These are phyloP conservation scores for Buxus sempervirens DNA, from an alignment of 164 flowering plant species.

Conservation along the genomic window DNA sequence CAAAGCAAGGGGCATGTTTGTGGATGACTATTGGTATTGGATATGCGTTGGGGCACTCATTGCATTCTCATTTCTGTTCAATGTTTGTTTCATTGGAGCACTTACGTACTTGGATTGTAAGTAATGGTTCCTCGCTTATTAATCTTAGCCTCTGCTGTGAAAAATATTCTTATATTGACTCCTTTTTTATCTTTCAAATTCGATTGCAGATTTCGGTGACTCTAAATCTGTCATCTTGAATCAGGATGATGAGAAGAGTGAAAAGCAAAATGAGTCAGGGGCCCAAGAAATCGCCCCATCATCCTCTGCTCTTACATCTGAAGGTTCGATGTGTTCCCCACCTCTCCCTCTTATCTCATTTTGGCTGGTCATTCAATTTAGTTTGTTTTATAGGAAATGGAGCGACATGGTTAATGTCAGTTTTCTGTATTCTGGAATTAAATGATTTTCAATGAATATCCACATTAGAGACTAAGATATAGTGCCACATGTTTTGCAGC, in stretches of 20 bases:
- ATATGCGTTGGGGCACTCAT: slow-evolving; percentile 48
- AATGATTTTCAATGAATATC: no score
- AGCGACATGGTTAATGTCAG: not conserved
- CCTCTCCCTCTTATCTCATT: no score
- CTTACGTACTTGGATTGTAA: slow-evolving; percentile 49
- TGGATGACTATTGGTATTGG: slow-evolving; percentile 51
- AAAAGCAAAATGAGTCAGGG: slow-evolving; percentile 6
- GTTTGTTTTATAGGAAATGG: no score
- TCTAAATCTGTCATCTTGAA: slow-evolving; percentile 25
- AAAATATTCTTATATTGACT: not conserved
- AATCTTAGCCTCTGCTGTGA: not conserved
- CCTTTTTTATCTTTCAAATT: not conserved
- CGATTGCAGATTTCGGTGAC: slow-evolving; percentile 34
- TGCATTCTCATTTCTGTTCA: slow-evolving; percentile 52
- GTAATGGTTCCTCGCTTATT: slow-evolving; percentile 10
- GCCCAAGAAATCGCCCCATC: slow-evolving; percentile 16
- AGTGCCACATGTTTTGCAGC: no score
- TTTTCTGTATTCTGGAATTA: no score
- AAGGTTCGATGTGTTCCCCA: no score
- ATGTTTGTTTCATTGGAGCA: slow-evolving; percentile 44
- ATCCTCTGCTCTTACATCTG: slow-evolving; percentile 9
- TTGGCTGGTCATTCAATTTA: no score
- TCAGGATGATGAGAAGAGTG: slow-evolving; percentile 22
- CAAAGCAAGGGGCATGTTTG: slow-evolving; percentile 41
- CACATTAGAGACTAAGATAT: no score